Conservation (phyloP, 495 filamentous ascomycete species). For the Filosporella fistucella region DNA sequence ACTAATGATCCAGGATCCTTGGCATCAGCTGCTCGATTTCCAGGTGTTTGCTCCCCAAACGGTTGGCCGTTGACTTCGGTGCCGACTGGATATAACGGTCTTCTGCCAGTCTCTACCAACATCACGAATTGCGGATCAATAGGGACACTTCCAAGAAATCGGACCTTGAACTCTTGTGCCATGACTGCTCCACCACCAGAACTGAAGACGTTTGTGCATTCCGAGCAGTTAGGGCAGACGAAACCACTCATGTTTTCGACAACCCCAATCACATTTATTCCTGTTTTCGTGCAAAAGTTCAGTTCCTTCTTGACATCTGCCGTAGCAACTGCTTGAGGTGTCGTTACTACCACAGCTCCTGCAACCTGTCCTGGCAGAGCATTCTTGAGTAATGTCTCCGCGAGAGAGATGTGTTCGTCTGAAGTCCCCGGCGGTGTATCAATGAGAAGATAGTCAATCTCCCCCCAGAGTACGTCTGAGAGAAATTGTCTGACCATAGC, state of each 20-base stretch:
- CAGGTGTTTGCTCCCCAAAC: conserved; percentile 23
- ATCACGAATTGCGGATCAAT: conserved; percentile 70
- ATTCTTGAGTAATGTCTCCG: conserved; percentile 70
- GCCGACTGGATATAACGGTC: conserved; percentile 44
- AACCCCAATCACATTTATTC: conserved; percentile 77
- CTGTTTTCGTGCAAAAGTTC: conserved; percentile 89
- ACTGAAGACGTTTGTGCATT: conserved; percentile 88
- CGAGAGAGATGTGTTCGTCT: conserved; percentile 94
- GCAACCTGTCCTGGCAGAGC: conserved; percentile 56
- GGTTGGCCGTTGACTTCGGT: conserved; percentile 43
- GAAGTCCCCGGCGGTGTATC: conserved; percentile 96
- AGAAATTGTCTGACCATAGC: conserved; percentile 98
- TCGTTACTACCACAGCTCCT: conserved; percentile 92
- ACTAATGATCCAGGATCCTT: conserved; percentile 58
- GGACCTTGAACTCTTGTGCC: conserved; percentile 78
- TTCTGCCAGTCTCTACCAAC: conserved; percentile 46
- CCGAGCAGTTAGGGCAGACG: conserved; percentile 90
- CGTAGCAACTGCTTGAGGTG: conserved; percentile 89
- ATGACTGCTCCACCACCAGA: conserved; percentile 87
- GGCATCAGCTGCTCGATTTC: conserved; percentile 23
- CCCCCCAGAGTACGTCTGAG: conserved; percentile 85
- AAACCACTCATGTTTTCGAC: conserved; percentile 98
- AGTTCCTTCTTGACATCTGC: conserved; percentile 94
- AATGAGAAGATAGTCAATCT: conserved; percentile 83
- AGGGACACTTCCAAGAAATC: conserved; percentile 82